Conservation (phyloP, 2,329 filamentous ascomycete genomes). For the Colletotrichum nymphaeae region DNA sequence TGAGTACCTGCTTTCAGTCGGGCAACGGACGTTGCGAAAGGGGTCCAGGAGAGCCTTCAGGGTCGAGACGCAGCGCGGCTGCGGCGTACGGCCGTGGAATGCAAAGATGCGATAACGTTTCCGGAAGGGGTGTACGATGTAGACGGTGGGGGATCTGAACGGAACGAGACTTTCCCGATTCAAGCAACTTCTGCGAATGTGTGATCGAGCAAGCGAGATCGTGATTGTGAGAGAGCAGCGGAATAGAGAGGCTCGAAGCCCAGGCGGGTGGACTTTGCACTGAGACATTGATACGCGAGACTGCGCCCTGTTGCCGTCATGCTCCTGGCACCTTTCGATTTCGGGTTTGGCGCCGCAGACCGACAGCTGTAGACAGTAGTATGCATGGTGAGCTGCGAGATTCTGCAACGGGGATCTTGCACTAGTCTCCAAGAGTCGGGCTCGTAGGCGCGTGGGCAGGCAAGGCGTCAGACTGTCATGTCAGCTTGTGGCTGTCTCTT, state of each 20-base stretch:
- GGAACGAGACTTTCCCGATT: constrained; percentile 2
- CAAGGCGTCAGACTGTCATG: neutral
- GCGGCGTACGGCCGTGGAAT: constrained; percentile 15
- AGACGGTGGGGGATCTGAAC: neutral
- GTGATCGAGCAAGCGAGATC: constrained; percentile 17
- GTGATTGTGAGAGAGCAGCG: constrained; percentile 9
- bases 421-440: constrained; percentile 16
- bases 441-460: neutral
- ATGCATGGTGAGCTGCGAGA: constrained; percentile 16
- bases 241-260: neutral
- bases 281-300: constrained; percentile 25
- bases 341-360: constrained; percentile 2
- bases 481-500: constrained; percentile 12
- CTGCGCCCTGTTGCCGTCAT: constrained; percentile 17
- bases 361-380: neutral
- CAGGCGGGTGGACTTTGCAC: constrained; percentile 5
- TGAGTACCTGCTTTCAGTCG: constrained; percentile 30
- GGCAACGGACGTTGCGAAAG: constrained; percentile 15
- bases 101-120: neutral
- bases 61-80: constrained; percentile 28
- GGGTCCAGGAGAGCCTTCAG: neutral
- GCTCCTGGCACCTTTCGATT: constrained; percentile 16
- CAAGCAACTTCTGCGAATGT: constrained; percentile 21
- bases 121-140: neutral
- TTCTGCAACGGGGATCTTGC: constrained; percentile 34